Evolutionary conservation across 2,329 filamentous ascomycete genomes (phyloP).

Genomic region (Claviceps sp.): DNA sequence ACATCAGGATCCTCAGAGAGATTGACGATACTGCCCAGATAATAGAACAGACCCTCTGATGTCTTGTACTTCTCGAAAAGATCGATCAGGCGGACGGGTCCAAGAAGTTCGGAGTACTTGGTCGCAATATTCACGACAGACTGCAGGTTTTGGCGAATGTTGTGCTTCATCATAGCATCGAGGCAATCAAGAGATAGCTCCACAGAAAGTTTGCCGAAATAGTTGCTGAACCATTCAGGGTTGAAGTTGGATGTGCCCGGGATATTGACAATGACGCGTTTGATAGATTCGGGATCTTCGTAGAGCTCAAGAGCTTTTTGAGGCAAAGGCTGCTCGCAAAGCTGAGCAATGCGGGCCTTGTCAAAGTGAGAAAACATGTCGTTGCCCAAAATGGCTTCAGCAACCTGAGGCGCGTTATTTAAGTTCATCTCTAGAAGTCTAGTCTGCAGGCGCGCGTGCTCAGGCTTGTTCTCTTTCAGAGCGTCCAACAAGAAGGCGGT

Average conservation of each 20-base stretch:
- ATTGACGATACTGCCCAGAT: conserved; percentile 95
- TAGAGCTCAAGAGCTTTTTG: conserved; percentile 89
- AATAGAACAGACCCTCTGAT: conserved; percentile 93
- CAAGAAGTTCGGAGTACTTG: conserved; percentile 93
- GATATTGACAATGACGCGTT: conserved; percentile 78
- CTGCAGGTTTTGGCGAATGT: conserved; percentile 94
- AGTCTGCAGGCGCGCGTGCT: conserved; percentile 88
- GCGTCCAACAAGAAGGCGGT: conserved; percentile 97
- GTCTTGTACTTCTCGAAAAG: conserved; percentile 97
- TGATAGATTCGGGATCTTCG: conserved; percentile 78
- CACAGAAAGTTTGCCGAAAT: conserved; percentile 88
- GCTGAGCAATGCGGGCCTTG: conserved; percentile 70
- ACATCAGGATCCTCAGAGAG: conserved; percentile 90
- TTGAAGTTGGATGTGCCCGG: conserved; percentile 73
- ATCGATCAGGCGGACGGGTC: conserved; percentile 76
- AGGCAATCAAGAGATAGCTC: conserved; percentile 90
- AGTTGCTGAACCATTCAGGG: conserved; percentile 80
- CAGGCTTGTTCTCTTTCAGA: conserved; percentile 84
- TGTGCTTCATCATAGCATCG: conserved; percentile 90
- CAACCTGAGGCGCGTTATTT: conserved; percentile 90
- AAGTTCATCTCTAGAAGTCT: conserved; percentile 96
- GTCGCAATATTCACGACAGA: conserved; percentile 91
- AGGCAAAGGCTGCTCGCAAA: conserved; percentile 84
- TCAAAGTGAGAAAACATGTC: conserved; percentile 99
- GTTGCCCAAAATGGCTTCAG: conserved; percentile 93